Base-by-base conservation (phyloP, 2,329 filamentous ascomycete species). In the Scedosporium aurantiacum region DNA sequence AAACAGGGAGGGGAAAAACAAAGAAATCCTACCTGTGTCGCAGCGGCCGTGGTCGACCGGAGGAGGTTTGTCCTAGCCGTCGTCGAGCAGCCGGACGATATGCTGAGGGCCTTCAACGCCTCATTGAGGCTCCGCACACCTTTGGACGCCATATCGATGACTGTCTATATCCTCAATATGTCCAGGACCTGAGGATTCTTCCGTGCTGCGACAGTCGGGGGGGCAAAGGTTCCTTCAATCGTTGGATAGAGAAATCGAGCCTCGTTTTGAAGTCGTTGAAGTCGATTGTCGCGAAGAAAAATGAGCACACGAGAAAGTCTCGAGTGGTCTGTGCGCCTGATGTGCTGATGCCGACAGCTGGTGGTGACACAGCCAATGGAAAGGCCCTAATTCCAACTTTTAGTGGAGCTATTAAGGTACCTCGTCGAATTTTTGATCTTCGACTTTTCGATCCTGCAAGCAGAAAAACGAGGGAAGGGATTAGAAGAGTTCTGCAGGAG, bases 71-170 rank as follows among this genome's bases (percentile, higher is more conserved):
- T 32, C 37, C 55, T 41, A 16, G 60, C 25, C 14, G 45, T 25
- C 18, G 40, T 18, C 3, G 54, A 43, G 21, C 37, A 60, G 8
- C 72, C 64, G 61, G 77, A 73, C 28, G 77, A 77, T 63, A 83
- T 68, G 67, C 73, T 76, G 65, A 84, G 69, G 61, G 76, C 70
- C 65, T 72, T 76, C 73, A 84, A 76, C 64, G 80, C 81, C 77
- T 82, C 81, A 45, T 68, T 71, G 69, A 83, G 78, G 67, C 78
- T 75, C 65, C 76, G 76, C 65, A 77, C 72, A 64, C 79, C 76
- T 68, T 76, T 79, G 61, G 73, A 74, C 62, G 79, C 76, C 80
- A 82, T 72, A 60, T 27, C 59, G 25, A 37, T 16, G 52, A 28
- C 32, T 37, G 18, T 16, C 32, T 37, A 25, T 41, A 40, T 41